Evolutionary conservation across 2,329 filamentous ascomycete genomes (phyloP).

Genomic region (Colletotrichum lindemuthianum): DNA sequence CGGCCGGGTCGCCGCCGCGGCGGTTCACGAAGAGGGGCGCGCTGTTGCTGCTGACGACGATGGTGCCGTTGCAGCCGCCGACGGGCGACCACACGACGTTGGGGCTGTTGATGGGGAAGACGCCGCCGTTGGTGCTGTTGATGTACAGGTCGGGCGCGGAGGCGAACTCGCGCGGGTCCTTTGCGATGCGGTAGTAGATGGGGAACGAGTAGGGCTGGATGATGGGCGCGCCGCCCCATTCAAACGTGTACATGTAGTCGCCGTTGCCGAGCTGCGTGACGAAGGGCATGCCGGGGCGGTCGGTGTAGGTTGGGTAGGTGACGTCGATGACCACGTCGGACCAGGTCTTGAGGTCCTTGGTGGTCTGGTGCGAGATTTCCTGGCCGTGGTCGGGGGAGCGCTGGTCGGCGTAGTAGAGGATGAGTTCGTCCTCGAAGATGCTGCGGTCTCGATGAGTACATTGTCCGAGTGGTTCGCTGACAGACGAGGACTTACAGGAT

Average conservation of each 20-base stretch:
- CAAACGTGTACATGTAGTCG: conserved; percentile 72
- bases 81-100: conserved; percentile 56
- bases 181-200: conserved; percentile 56
- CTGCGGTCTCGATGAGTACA: conserved; percentile 40
- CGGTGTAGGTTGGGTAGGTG: conserved; percentile 68
- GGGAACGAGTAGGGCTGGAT: conserved; percentile 50
- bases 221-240: conserved; percentile 62
- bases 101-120: conserved; percentile 51
- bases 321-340: conserved; percentile 66
- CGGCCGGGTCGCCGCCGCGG: conserved; percentile 47
- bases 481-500: conserved; percentile 51
- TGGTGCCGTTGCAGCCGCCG: conserved; percentile 57
- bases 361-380: conserved; percentile 73
- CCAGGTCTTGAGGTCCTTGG: conserved; percentile 69
- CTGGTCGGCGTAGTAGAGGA: conserved; percentile 79
- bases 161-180: conserved; percentile 50
- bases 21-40: conserved; percentile 55
- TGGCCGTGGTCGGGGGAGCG: conserved; percentile 73
- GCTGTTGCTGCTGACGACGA: conserved; percentile 52
- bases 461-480: no score
- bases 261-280: conserved; percentile 67
- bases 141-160: conserved; percentile 45
- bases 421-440: conserved; percentile 66
- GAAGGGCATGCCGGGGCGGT: conserved; percentile 75
- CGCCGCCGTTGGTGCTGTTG: conserved; percentile 44